Evolutionary conservation across 2,329 filamentous ascomycete species (phyloP).

Genomic region (Ceratocystis huliohia): DNA sequence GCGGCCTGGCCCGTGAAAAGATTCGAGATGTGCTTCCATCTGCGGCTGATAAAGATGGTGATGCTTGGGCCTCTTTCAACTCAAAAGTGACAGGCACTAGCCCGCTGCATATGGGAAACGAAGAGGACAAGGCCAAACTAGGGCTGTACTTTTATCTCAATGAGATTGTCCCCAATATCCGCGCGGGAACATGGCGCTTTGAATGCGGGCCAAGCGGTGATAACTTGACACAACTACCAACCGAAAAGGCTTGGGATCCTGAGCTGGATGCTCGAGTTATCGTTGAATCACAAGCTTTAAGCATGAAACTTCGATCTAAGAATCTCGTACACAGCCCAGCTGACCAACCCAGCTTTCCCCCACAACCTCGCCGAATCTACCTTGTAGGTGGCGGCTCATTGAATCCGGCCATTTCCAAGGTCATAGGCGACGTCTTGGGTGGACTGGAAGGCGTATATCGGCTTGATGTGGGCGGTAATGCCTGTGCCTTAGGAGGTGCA

Average conservation of each 20-base stretch:
- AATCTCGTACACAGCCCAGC: slow-evolving; percentile 53
- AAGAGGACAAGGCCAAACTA: slow-evolving; percentile 55
- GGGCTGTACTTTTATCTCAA: slow-evolving; percentile 92
- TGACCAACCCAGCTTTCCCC: slow-evolving; percentile 41
- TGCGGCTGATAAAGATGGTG: slow-evolving; percentile 29
- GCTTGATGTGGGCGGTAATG: slow-evolving; percentile 88
- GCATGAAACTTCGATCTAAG: slow-evolving; percentile 72
- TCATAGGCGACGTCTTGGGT: slow-evolving; percentile 79
- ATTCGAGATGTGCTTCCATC: slow-evolving; percentile 68
- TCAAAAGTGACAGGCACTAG: slow-evolving; percentile 52
- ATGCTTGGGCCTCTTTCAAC: slow-evolving; percentile 75
- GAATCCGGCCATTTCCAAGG: slow-evolving; percentile 76
- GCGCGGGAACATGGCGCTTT: slow-evolving; percentile 77
- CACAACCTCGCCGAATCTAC: slow-evolving; percentile 81
- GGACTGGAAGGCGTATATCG: slow-evolving; percentile 82
- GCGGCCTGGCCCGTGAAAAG: slow-evolving; percentile 79
- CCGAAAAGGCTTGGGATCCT: slow-evolving; percentile 33
- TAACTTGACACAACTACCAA: slow-evolving; percentile 31
- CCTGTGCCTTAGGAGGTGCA: slow-evolving; percentile 82
- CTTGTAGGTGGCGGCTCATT: slow-evolving; percentile 84
- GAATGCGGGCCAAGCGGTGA: slow-evolving; percentile 45
- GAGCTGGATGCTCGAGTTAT: slow-evolving; percentile 71
- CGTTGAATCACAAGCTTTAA: slow-evolving; percentile 88
- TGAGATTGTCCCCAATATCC: slow-evolving; percentile 89
- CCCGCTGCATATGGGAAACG: slow-evolving; percentile 49